Base-by-base conservation (phyloP, 768 basidiomycete species). In the Mrakia gelida region DNA sequence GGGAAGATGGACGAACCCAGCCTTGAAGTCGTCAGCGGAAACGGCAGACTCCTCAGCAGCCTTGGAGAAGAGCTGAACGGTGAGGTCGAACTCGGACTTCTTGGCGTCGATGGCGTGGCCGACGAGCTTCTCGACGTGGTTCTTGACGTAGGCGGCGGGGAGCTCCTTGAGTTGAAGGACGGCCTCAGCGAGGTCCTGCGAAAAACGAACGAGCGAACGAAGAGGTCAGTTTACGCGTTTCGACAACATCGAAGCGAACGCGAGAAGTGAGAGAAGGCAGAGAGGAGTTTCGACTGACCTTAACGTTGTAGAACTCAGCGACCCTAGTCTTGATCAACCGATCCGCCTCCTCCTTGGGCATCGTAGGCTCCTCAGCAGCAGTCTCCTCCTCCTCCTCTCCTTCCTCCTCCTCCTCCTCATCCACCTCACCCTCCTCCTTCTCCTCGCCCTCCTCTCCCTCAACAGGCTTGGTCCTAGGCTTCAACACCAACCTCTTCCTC, bases 281-380 rank as follows among this genome's bases (percentile, higher is more conserved):
- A 16, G 15, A 52, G 18, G 41, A 38, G 28, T 34, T 34, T 7
- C 26, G 43, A 78, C 77, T 18, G 13, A 78, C 77, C 80, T 92
- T 91, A 81, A 93, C 89, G 80, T 87, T 89, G 84, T 91, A 94
- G 86, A 94, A 92, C 86, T 98, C 94, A 85, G 92, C 93, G 76
- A 86, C 85, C 81, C 95, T 92, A 81, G 94, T 91, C 21, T 86
- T 87, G 81, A 96, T 91, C 87, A 91, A 92, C 83, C 89, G 89
- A 84, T 88, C 87, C 54, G 90, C 92, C 26, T 90, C 89, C 1
- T 85, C 89, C 81, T 90, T 90, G 0, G 89, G 86, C 88, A 94
- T 90, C 28, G 62, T 79, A n/a, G 81, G 75, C n/a, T 80, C 75
- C 11, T 68, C 79, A 5, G 79, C 78, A 68, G 68, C 71, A 30